These are phyloP conservation scores for Mortierella sp. DNA, from an alignment of 371 early-diverging fungal genomes.

Conservation along the genomic window DNA sequence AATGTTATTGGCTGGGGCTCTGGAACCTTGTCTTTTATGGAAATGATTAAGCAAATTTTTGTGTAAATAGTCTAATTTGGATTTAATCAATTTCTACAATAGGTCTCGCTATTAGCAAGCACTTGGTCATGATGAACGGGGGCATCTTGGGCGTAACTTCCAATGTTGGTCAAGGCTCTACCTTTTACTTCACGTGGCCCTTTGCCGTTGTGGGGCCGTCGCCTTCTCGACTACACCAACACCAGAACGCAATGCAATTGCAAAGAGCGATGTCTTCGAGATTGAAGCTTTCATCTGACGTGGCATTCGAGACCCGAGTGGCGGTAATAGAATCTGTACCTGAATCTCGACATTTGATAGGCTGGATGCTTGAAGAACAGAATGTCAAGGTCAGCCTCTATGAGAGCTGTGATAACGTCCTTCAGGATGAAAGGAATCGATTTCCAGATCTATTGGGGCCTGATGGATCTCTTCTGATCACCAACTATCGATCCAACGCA, in stretches of 20 bases:
- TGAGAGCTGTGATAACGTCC: conserved; percentile 34
- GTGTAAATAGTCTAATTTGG: background rate
- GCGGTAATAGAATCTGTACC: conserved; percentile 37
- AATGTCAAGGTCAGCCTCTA: conserved; percentile 31
- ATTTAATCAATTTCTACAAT: background rate
- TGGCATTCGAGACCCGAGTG: conserved; percentile 35
- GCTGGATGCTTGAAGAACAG: conserved; percentile 30
- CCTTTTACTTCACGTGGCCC: conserved; percentile 55
- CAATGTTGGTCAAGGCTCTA: conserved; percentile 56
- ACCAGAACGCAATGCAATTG: background rate
- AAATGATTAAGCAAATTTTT: background rate
- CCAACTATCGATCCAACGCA: conserved; percentile 40
- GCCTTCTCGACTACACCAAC: background rate
- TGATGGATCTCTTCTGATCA: conserved; percentile 18
- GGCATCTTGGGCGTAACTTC: conserved; percentile 55
- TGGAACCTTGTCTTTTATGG: background rate
- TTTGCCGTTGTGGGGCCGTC: conserved; percentile 7
- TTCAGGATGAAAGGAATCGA: conserved; percentile 39
- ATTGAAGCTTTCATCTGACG: conserved; percentile 20
- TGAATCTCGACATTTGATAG: conserved; percentile 34
- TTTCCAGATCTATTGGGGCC: conserved; percentile 14
- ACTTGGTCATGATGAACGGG: conserved; percentile 58
- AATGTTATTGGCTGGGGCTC: background rate
- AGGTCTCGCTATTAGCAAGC: conserved; percentile 60
- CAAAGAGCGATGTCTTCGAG: background rate